These are phyloP conservation scores for Irpex sp. DNA, from an alignment of 1,284 basidiomycete genomes.

Conservation along the genomic window DNA sequence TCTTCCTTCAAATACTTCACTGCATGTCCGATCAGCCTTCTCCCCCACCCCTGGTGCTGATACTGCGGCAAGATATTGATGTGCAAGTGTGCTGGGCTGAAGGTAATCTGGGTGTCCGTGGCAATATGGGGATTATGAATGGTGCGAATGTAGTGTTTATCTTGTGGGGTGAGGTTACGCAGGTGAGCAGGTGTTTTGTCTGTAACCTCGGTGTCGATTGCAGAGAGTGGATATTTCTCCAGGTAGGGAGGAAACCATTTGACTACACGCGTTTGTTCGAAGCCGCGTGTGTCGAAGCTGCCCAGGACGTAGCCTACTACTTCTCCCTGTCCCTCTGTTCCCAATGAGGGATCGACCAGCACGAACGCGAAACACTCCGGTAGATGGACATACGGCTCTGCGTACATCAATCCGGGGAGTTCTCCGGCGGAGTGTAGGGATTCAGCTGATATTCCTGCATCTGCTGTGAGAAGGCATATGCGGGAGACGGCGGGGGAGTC, in stretches of 20 bases:
- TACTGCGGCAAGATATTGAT: conserved; percentile 60
- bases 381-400: conserved; percentile 69
- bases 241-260: conserved; percentile 59
- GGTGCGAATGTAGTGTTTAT: conserved; percentile 45
- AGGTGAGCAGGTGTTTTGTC: conserved; percentile 8
- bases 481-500: conserved; percentile 57
- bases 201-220: conserved; percentile 1
- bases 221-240: conserved; percentile 43
- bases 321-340: conserved; percentile 18
- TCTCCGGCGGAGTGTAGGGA: conserved; percentile 54
- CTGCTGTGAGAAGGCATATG: conserved; percentile 71
- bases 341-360: conserved; percentile 46
- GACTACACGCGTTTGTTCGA: conserved; percentile 44
- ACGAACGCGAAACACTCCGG: conserved; percentile 70
- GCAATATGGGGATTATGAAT: conserved; percentile 47
- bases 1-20: conserved; percentile 44
- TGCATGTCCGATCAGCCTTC: conserved; percentile 48
- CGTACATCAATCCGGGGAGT: conserved; percentile 65
- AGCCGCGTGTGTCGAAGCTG: conserved; percentile 55
- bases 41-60: conserved; percentile 62
- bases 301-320: conserved; percentile 64
- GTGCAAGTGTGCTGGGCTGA: conserved; percentile 64
- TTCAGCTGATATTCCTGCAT: conserved; percentile 66
- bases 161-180: conserved; percentile 34
- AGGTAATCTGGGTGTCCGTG: conserved; percentile 43